phyloP scores from a whole-genome alignment of 495 filamentous ascomycete genomes.

The Hyphodiscus hymeniophilus region DNA sequence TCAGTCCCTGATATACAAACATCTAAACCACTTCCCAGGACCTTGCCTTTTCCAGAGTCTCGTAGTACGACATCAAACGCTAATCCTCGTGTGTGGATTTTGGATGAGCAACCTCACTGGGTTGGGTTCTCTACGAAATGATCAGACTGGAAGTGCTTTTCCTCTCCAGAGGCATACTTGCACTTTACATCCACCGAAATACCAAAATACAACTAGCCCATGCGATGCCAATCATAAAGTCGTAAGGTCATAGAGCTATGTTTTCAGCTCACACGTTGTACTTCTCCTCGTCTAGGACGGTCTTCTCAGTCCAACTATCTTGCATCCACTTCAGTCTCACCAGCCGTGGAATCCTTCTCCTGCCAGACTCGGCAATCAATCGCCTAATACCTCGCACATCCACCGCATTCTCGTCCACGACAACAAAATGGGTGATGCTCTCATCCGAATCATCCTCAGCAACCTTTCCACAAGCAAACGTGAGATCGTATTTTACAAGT shows the following conservation, averaged over 20 bases:
- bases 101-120: too few relatives aligned
- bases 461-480: conserved; percentile 56
- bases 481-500: conserved; percentile 11
- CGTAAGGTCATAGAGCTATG: too few relatives aligned
- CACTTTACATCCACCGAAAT: too few relatives aligned
- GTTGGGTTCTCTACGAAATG: too few relatives aligned
- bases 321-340: conserved; percentile 67
- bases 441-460: conserved; percentile 36
- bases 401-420: conserved; percentile 29
- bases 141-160: too few relatives aligned
- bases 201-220: too few relatives aligned
- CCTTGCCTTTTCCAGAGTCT: too few relatives aligned
- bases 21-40: too few relatives aligned
- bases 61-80: too few relatives aligned
- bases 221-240: neutral
- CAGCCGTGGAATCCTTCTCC: conserved; percentile 55
- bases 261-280: conserved; percentile 4
- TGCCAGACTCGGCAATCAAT: conserved; percentile 32
- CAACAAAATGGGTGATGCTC: conserved; percentile 58
- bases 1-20: too few relatives aligned
- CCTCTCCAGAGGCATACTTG: too few relatives aligned
- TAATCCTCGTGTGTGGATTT: too few relatives aligned
- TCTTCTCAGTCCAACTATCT: conserved; percentile 71
- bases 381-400: conserved; percentile 35
- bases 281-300: conserved; percentile 64